A percentile compares a stretch with the other conserved stretches of the same genome.
Conservation (phyloP, 139 green algal species). For the Coelastrella sp. region DNA sequence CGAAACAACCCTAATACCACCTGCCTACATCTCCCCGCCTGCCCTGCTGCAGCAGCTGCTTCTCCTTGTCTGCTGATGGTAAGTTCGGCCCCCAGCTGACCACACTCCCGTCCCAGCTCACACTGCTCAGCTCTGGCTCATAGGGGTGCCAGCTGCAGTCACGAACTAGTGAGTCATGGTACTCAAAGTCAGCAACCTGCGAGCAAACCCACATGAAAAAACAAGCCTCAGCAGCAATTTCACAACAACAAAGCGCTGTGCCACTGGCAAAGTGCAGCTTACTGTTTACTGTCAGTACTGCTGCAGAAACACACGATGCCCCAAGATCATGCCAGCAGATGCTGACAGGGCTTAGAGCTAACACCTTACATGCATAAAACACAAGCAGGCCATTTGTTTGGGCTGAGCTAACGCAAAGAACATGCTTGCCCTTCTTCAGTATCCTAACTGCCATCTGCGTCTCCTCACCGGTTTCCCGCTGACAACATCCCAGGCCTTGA, state of each 20-base stretch:
- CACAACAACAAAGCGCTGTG: background rate
- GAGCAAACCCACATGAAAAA: background rate
- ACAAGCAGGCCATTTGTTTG: background rate
- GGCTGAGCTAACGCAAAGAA: too few species aligned
- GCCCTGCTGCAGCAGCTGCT: background rate
- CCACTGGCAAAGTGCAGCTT: too few species aligned
- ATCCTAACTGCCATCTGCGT: too few species aligned
- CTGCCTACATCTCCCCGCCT: background rate
- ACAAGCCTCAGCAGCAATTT: background rate
- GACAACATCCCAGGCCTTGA: constrained; percentile 89
- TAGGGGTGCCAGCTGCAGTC: constrained; percentile 94
- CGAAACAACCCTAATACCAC: background rate
- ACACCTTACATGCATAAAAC: background rate
- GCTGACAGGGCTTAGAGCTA: background rate
- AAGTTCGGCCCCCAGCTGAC: constrained; percentile 62
- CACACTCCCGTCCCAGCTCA: constrained; percentile 86
- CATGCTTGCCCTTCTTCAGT: too few species aligned
- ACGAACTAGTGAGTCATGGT: constrained; percentile 82
- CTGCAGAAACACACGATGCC: too few species aligned
- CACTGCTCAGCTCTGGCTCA: constrained; percentile 75
- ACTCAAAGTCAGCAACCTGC: constrained; percentile 35
- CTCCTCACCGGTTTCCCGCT: constrained; percentile 72
- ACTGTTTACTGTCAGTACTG: too few species aligned
- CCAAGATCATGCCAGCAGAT: too few species aligned
- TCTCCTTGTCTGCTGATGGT: background rate